Evolutionary conservation across 2,329 filamentous ascomycete genomes (phyloP).

Genomic region (Aspergillus sp.): DNA sequence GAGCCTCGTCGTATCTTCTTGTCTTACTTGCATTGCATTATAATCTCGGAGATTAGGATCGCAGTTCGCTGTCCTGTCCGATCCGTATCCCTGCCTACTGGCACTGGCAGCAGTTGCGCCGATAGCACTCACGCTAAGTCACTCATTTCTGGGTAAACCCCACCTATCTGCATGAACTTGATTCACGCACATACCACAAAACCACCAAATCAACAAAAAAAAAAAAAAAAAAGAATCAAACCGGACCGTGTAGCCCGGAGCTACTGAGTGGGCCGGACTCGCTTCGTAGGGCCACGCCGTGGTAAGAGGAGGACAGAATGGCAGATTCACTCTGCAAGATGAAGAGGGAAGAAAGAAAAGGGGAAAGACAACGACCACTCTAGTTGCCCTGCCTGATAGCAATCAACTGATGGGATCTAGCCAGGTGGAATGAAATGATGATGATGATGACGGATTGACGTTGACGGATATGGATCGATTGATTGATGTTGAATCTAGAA

Average conservation of each 20-base stretch:
- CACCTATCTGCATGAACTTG: not conserved
- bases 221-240: conserved; percentile 5
- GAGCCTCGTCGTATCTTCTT: not conserved
- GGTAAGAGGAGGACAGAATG: not conserved
- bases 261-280: conserved; percentile 17
- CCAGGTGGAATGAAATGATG: conserved; percentile 6
- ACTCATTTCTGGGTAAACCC: conserved; percentile 14
- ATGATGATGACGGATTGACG: not conserved
- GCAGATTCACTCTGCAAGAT: too few relatives aligned
- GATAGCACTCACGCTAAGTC: conserved; percentile 16
- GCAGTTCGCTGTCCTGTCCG: not conserved
- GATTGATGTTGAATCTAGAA: not conserved
- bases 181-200: not conserved
- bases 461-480: not conserved
- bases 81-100: not conserved
- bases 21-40: not conserved
- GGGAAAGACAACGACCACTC: conserved; percentile 2
- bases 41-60: not conserved
- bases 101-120: conserved; percentile 3
- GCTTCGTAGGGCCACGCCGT: conserved; percentile 9
- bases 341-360: not conserved
- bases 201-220: not conserved
- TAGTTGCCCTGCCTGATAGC: not conserved
- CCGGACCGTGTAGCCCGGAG: conserved; percentile 4
- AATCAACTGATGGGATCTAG: not conserved